Base-by-base conservation (phyloP, 352 stramenopile genomes). In the Aphanomyces cochlioides region DNA sequence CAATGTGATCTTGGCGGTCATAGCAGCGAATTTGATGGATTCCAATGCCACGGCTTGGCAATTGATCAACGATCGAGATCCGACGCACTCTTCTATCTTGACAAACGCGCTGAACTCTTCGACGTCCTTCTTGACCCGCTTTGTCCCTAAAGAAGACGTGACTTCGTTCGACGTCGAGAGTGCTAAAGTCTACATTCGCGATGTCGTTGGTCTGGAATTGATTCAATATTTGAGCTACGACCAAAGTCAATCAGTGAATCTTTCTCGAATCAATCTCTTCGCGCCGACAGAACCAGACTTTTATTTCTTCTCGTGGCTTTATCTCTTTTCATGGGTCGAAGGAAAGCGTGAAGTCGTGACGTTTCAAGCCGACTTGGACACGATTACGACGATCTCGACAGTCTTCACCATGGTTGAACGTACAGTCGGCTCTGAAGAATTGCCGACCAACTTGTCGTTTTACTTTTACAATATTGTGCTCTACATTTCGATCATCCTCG, bases 261-360 rank as follows among this genome's bases (percentile, higher is more conserved):
- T 69, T 58, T 34, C 50, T 39, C n/a, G 36, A 4, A 28, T 45
- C 37, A 67, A 56, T 61, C 17, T 69, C 4, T 47, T 69, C 38
- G 57, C 38, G 19, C 10, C 57, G 10, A 40, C 28, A 1, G 63
- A 60, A 12, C 6, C 41, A 17, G 37, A 66, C 7, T 69, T 69
- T 69, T 36, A 66, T 5, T 61, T 61, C 10, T 69, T 61, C 19
- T 17, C 36, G 34, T 69, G 63, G 63, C 10, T 45, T 15, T 69
- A 61, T 19, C 36, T 69, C 13, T 61, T 61, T 34, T 43, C 57
- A 5, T 69, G 63, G 63, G 45, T 69, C 13, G 13, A 57, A 15
- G 50, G 50, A 6, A 37, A 69, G 13, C 63, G 63, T 7, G 63
- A 69, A 69, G 63, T 69, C 13, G 47, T 69, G 15, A 57, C 63